Conservation (phyloP, 495 filamentous ascomycete species). For the Podospora pseudoanserina region DNA sequence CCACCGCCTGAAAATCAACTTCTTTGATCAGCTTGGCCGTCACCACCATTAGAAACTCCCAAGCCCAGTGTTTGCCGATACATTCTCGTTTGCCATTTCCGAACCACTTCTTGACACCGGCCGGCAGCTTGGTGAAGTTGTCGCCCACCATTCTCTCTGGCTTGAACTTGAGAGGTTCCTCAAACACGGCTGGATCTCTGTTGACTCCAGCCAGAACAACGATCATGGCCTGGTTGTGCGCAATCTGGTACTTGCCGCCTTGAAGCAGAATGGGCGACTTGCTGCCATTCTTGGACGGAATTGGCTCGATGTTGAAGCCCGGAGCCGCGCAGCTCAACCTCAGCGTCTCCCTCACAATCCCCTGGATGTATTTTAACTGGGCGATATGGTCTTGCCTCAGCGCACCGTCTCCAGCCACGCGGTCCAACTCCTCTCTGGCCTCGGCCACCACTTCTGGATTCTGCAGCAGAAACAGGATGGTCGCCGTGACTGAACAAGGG, state of each 20-base stretch:
- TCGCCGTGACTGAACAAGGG: constrained; percentile 49
- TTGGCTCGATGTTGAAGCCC: constrained; percentile 60
- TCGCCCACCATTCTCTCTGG: constrained; percentile 67
- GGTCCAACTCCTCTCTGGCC: constrained; percentile 65
- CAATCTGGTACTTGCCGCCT: constrained; percentile 65
- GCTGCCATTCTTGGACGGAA: constrained; percentile 48
- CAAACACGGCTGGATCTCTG: constrained; percentile 63
- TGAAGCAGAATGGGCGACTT: constrained; percentile 41
- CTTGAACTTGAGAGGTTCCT: constrained; percentile 58
- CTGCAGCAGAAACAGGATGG: constrained; percentile 59
- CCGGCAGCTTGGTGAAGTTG: constrained; percentile 54
- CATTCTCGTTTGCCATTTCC: constrained; percentile 67
- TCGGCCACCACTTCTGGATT: constrained; percentile 56
- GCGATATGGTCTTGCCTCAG: constrained; percentile 54
- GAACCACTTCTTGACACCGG: constrained; percentile 63
- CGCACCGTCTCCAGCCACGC: constrained; percentile 53
- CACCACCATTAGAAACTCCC: constrained; percentile 57
- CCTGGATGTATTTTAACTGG: constrained; percentile 61
- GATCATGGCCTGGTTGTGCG: constrained; percentile 58
- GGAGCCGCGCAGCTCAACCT: constrained; percentile 63
- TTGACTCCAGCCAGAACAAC: constrained; percentile 59
- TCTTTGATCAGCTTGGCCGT: constrained; percentile 57
- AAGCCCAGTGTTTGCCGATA: constrained; percentile 66
- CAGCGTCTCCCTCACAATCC: constrained; percentile 61
- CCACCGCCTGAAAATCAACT: constrained; percentile 57